A percentile compares a stretch with the other conserved stretches of the same genome.
Conservation (phyloP, 176 grass and related monocot genomes). For the Luzula sylvatica region DNA sequence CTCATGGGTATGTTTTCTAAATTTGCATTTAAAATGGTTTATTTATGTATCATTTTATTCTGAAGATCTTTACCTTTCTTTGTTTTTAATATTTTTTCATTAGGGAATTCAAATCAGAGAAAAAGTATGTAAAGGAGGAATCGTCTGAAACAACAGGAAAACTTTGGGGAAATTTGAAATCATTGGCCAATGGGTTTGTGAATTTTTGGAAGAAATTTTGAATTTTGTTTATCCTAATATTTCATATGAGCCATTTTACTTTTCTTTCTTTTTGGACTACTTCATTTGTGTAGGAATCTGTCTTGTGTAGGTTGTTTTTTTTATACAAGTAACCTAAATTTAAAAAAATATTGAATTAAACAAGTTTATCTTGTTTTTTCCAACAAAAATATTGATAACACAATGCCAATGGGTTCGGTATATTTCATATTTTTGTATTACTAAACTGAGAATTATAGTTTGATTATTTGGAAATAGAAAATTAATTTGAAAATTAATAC, state of each 20-base stretch:
- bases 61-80: conserved; percentile 7
- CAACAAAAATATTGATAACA: too few relatives aligned
- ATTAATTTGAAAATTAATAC: too few relatives aligned
- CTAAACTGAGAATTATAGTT: too few relatives aligned
- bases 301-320: conserved; percentile 18
- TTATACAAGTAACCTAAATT: conserved; percentile 22
- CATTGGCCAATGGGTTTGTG: conserved; percentile 44
- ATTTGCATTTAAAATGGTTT: conserved; percentile 5
- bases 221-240: conserved; percentile 14
- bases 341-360: too few relatives aligned
- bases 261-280: neutral
- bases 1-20: conserved; percentile 33
- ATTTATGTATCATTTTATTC: neutral
- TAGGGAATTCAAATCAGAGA: conserved; percentile 27
- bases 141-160: conserved; percentile 15
- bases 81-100: conserved; percentile 8
- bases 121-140: conserved; percentile 12
- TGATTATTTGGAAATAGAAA: too few relatives aligned
- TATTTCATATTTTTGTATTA: too few relatives aligned
- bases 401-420: too few relatives aligned
- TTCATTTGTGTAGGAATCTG: conserved; percentile 4
- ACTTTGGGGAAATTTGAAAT: conserved; percentile 56
- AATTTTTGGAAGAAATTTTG: conserved; percentile 62
- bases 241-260: conserved; percentile 8
- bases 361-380: too few relatives aligned